Evolutionary conservation across 78 protist species (phyloP), one percentile per base, ranked within the genome.

Genomic region (Dictyostelium brefeldianum): DNA sequence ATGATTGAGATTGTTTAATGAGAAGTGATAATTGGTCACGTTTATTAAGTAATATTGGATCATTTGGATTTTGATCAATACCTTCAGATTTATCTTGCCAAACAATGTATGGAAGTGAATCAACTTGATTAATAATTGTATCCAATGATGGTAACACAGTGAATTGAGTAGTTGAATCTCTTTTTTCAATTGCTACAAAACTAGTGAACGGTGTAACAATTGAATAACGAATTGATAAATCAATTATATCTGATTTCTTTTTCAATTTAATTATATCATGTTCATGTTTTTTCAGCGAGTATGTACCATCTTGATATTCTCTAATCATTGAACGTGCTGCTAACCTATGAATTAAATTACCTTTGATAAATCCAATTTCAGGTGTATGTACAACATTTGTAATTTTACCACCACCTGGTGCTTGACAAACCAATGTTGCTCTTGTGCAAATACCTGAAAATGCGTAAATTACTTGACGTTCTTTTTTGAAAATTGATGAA

Each of bases 271-370:
- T 90, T 15, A 74, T 1, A 59, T 90, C 95, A 8, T 81, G 87
- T 10, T 90, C 89, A 18, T 75, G 22, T 50, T 87, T 87, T 7
- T 48, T 47, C 8, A 43, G n/a, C 4, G 57, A 20, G 22, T 90
- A 90, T 22, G 67, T 74, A n/a, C 95, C 95, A 50, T 90, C 95
- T 46, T 90, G 77, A 53, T 81, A 90, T 65, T 90, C 95, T 51
- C 95, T 71, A 41, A 90, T 90, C 95, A 90, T 90, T 14, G 95
- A 80, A 18, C 95, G 78, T 5, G 95, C 95, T 5, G 95, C 95
- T 20, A 90, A 50, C 15, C 81, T 20, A 31, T 90, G 95, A 36
- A 90, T 90, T 22, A 81, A 46, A 50, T 54, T 80, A 7, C 95
- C 95, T 29, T 69, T 59, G 6, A 90, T 48, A 48, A 81, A 90